Evolutionary conservation across 495 filamentous ascomycete species (phyloP).

Genomic region (Penicillium flavigenum): DNA sequence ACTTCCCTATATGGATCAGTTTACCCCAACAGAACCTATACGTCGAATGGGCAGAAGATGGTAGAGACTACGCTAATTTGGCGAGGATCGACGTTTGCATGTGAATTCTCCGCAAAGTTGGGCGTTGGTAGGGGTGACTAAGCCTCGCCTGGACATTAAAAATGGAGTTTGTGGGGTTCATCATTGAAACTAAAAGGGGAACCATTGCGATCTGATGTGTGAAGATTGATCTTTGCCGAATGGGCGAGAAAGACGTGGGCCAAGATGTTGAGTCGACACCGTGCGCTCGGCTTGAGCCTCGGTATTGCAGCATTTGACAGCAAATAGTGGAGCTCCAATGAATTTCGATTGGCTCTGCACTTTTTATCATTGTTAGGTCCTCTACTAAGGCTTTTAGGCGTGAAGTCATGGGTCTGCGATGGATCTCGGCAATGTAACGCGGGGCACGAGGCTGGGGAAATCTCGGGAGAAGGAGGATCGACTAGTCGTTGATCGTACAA

Average conservation of each 20-base stretch:
- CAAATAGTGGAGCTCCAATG: neutral
- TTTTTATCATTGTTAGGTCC: neutral
- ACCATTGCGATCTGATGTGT: constrained; percentile 4
- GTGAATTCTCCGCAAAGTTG: constrained; percentile 20
- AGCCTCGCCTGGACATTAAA: neutral
- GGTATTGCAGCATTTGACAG: constrained; percentile 8
- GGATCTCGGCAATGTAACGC: neutral
- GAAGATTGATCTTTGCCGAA: constrained; percentile 9
- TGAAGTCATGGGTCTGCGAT: neutral
- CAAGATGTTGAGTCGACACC: neutral
- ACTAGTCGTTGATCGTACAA: too few relatives aligned
- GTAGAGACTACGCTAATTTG: neutral
- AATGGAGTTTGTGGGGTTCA: neutral
- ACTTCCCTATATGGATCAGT: constrained; percentile 18
- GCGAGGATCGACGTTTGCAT: constrained; percentile 17
- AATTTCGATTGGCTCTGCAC: neutral
- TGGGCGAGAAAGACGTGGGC: neutral
- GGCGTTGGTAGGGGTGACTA: constrained; percentile 1
- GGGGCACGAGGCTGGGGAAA: neutral
- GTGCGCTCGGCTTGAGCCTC: constrained; percentile 7
- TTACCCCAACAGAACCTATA: constrained; percentile 24
- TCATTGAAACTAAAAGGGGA: constrained; percentile 7
- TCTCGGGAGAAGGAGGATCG: too few relatives aligned
- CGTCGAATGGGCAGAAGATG: constrained; percentile 15
- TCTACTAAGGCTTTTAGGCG: neutral